Percentiles rank a stretch among this genome's conserved stretches.
Conservation (phyloP, 1,284 basidiomycete genomes). For the Flammula alnicola region DNA sequence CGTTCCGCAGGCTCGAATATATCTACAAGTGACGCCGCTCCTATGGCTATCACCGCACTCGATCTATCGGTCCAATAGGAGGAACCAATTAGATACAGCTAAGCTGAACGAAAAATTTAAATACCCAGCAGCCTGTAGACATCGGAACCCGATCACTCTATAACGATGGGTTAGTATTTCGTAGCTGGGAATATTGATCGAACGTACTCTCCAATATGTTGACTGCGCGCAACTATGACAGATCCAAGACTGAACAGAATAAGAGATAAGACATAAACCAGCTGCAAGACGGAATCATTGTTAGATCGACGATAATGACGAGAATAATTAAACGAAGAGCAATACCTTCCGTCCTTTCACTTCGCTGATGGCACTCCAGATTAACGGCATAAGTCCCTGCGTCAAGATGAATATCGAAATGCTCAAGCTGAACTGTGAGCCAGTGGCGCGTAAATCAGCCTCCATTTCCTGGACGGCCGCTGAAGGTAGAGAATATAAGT, state of each 20-base stretch:
- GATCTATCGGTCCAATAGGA: slow-evolving; percentile 51
- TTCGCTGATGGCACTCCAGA: slow-evolving; percentile 79
- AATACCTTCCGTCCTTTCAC: slow-evolving; percentile 75
- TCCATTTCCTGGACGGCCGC: slow-evolving; percentile 74
- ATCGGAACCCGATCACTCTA: slow-evolving; percentile 75
- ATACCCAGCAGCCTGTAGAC: slow-evolving; percentile 69
- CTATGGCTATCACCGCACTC: slow-evolving; percentile 78
- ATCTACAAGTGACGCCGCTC: slow-evolving; percentile 82
- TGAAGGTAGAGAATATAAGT: slow-evolving; percentile 31
- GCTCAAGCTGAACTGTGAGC: slow-evolving; percentile 72
- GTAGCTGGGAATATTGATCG: too few relatives aligned
- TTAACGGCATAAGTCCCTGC: slow-evolving; percentile 69
- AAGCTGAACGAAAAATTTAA: background rate
- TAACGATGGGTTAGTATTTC: background rate
- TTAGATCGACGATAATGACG: too few relatives aligned
- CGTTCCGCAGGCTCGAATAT: slow-evolving; percentile 82
- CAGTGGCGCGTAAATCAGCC: slow-evolving; percentile 64
- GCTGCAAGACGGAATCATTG: slow-evolving; percentile 45
- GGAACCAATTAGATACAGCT: slow-evolving; percentile 1
- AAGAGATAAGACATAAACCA: slow-evolving; percentile 69
- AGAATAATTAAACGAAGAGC: background rate
- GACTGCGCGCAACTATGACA: slow-evolving; percentile 65
- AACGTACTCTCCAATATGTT: slow-evolving; percentile 54
- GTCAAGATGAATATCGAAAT: slow-evolving; percentile 80
- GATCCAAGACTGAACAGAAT: slow-evolving; percentile 67